Base-by-base conservation (phyloP, 2,329 filamentous ascomycete species). In the Diaporthe eres region DNA sequence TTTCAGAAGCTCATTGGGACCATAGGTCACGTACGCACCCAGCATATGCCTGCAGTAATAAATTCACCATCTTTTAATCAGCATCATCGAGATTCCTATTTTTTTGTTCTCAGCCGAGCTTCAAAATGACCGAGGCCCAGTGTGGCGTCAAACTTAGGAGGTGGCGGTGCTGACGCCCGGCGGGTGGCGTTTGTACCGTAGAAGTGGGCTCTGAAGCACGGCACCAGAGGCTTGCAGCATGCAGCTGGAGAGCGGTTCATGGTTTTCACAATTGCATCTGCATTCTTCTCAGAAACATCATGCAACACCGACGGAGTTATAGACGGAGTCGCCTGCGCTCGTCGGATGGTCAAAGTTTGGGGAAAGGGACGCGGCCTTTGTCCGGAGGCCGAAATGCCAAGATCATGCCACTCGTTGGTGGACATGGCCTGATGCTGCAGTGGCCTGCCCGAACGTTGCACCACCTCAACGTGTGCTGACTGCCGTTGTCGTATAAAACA, bases 321-420 rank as follows among this genome's bases (percentile, higher is more conserved):
- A 19, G 47, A 28, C 31, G n/a, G 12, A 25, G 9, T 53, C 22
- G 49, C 22, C 22, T 53, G 47, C 6, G 49, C 22, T 68, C 13
- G 34, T 68, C 22, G 31, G 47, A 68, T 9, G 63, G 31, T 51
- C 28, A 68, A 19, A 34, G 22, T 68, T 68, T 28, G 22, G 47
- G 31, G 13, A 37, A 28, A 53, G 22, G n/a, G 31, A 28, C 13
- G 8, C 65, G 65, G 65, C 44, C 7, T 53, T 68, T 53, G 25
- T 42, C 47, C 47, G 65, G 22, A 39, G 22, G 47, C 65, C 65
- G 47, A 68, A 68, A 8, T 53, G 47, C 65, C 65, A 68, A 68
- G 44, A 74, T 76, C 74, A 76, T 76, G 71, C 74, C 74, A 76
- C 74, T 37, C 1, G 12, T n/a, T 10, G 15, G 55, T 6, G 12